Conservation (phyloP, 805 yeast genomes). For the Nakazawaea sp. region DNA sequence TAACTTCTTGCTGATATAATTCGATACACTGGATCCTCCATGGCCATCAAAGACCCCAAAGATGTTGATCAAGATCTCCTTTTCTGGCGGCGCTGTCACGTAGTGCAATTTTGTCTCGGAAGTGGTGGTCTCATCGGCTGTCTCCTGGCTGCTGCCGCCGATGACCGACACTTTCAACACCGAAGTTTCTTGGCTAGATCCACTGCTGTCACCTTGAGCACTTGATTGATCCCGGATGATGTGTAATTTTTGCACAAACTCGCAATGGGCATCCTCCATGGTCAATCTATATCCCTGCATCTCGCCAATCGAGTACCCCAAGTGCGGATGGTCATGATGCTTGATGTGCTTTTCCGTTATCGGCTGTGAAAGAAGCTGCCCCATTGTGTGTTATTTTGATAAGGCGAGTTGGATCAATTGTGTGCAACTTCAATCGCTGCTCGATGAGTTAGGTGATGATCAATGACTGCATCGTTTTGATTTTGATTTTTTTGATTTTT, state of each 20-base stretch:
- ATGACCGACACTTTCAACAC: not conserved
- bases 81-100: not conserved
- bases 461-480: no score
- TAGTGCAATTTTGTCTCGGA: not conserved
- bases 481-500: no score
- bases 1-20: conserved; percentile 38
- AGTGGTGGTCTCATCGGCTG: not conserved
- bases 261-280: conserved; percentile 72
- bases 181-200: no score
- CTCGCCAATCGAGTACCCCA: conserved; percentile 59
- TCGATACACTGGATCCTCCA: conserved; percentile 64
- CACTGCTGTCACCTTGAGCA: no score
- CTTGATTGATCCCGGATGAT: not conserved
- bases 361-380: conserved; percentile 70
- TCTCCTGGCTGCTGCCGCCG: not conserved
- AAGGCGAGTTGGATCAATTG: no score
- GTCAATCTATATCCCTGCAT: conserved; percentile 74
- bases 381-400: no score
- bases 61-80: conserved; percentile 23
- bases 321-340: conserved; percentile 31
- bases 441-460: no score
- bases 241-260: conserved; percentile 12
- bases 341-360: conserved; percentile 60
- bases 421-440: no score
- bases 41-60: conserved; percentile 82